Evolutionary conservation across 1,139 yeast species (phyloP), one percentile per base, ranked within the genome.

Genomic region (Suhomyces terraborum): DNA sequence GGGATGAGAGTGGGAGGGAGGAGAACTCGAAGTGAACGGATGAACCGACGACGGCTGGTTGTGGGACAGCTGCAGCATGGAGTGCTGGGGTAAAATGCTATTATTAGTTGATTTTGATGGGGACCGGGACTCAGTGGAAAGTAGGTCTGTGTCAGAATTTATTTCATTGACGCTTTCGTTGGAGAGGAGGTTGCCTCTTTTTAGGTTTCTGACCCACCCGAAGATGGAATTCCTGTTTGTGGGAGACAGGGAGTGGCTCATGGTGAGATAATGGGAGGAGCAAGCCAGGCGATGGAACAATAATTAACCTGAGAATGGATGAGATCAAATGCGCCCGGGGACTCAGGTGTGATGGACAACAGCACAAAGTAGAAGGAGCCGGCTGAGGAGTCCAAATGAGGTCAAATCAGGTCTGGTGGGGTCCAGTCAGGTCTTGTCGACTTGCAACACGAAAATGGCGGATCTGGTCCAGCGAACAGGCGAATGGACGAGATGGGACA

Each of bases 201-300:
- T 73, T 50, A 73, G 62, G 52, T 63, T 69, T 54, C 72, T 72
- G 40, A 73, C 77, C 78, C 78, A 73, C 9, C 77, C 78, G 50
- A 73, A 66, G 17, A 73, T 65, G 30, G 74, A 67, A 46, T 57
- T 61, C 41, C 76, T 58, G 52, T 67, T 70, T 34, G 62, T 66
- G 9, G 76, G 75, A 7, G 75, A 66, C 55, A 62, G 62, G 24
- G 73, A 64, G 41, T 68, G 75, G 53, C 70, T 67, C 76, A 69
- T 69, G 30, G 13, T 32, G 25, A n/a, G 17, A 25, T 8, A 19
- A 18, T 8, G 24, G 32, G 23, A 19, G 32, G 32, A 29, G 23
- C 16, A 29, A 12, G 16, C 10, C 16, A 18, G 24, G 23, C 14
- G 12, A 14, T 28, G 21, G 18, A n/a, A n/a, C n/a, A 9, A 21